A percentile compares a stretch with the other conserved stretches of the same genome.
These are phyloP conservation scores for Platanthera zijinensis DNA, from an alignment of 106 monocot species.

Conservation along the genomic window DNA sequence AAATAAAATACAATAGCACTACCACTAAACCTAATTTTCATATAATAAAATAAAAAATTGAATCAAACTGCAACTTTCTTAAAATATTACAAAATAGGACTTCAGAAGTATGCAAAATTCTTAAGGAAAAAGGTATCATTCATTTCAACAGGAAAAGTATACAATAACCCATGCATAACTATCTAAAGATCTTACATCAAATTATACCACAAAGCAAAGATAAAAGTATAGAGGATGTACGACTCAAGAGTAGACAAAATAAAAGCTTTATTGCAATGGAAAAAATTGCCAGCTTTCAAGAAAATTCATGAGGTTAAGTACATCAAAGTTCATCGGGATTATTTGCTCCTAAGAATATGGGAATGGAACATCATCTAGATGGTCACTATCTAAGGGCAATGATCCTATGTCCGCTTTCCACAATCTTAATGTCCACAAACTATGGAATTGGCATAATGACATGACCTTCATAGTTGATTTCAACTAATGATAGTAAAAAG, in stretches of 20 bases:
- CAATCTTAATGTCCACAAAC: not conserved
- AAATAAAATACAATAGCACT: not conserved
- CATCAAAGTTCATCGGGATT: not conserved
- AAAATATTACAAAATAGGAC: not conserved
- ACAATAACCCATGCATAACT: not conserved
- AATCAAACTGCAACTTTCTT: not conserved
- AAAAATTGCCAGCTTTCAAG: not conserved
- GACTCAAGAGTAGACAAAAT: not conserved
- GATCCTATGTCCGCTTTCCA: not conserved
- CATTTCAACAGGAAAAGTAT: not conserved
- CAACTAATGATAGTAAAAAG: not conserved
- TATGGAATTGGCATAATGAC: not conserved
- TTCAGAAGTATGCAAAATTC: not conserved
- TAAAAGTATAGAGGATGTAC: not conserved
- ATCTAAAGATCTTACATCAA: not conserved
- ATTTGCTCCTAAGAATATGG: slow-evolving; percentile 1
- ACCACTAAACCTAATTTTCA: not conserved
- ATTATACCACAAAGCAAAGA: not conserved
- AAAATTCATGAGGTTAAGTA: not conserved
- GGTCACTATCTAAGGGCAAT: not conserved
- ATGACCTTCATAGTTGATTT: not conserved
- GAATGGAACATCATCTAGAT: not conserved
- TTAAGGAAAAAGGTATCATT: not conserved
- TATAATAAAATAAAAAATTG: not conserved
- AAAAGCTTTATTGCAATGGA: not conserved